These are phyloP conservation scores for Jamesozyma piceae DNA, from an alignment of 805 yeast species.

Conservation along the genomic window DNA sequence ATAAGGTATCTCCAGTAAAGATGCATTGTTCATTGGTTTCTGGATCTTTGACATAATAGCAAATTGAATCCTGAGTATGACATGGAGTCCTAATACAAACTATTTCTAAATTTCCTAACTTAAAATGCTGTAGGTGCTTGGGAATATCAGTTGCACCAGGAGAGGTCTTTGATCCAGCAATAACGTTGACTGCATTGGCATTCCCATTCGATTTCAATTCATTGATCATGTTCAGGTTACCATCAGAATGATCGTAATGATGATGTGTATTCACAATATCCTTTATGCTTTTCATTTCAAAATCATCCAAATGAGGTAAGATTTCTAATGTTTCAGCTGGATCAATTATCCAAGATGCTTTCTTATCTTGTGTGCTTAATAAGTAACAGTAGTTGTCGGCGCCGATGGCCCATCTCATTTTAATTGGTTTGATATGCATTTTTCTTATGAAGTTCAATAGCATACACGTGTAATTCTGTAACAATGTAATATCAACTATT, in stretches of 20 bases:
- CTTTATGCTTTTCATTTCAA: slow-evolving; percentile 40
- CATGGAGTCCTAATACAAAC: slow-evolving; percentile 93
- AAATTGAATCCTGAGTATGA: slow-evolving; percentile 93
- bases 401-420: slow-evolving; percentile 93
- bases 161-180: slow-evolving; percentile 55
- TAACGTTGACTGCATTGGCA: slow-evolving; percentile 46
- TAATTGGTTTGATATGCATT: slow-evolving; percentile 77
- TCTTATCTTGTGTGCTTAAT: slow-evolving; percentile 48
- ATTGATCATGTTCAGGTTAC: slow-evolving; percentile 40
- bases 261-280: slow-evolving; percentile 94
- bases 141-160: slow-evolving; percentile 64
- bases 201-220: slow-evolving; percentile 24
- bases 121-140: slow-evolving; percentile 50
- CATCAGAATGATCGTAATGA: slow-evolving; percentile 91
- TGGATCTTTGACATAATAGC: slow-evolving; percentile 64
- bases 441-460: slow-evolving; percentile 28
- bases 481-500: no score
- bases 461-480: slow-evolving; percentile 1
- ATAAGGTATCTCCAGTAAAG: slow-evolving; percentile 92
- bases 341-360: slow-evolving; percentile 75
- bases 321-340: slow-evolving; percentile 83
- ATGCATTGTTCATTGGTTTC: slow-evolving; percentile 61
- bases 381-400: slow-evolving; percentile 79
- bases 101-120: slow-evolving; percentile 40
- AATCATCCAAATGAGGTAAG: slow-evolving; percentile 35